Evolutionary conservation across 805 yeast species (phyloP).

Genomic region (Lipomyces sp.): DNA sequence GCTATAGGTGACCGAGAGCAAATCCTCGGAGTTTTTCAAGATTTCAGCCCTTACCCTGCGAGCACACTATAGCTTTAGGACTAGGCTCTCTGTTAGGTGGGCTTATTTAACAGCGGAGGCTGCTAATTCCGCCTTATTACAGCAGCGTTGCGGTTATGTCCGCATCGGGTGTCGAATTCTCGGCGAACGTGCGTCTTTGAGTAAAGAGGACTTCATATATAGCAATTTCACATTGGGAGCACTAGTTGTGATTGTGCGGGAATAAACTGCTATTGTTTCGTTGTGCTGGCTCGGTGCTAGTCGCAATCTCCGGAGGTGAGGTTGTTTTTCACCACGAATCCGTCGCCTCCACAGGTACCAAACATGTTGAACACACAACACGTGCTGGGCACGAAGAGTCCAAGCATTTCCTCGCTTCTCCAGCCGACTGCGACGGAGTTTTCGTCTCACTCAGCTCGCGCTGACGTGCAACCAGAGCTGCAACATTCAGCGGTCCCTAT

Average conservation of each 20-base stretch:
- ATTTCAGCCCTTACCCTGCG: too few relatives aligned
- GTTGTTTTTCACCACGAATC: not conserved
- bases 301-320: not conserved
- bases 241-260: not conserved
- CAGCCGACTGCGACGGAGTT: slow-evolving; percentile 6
- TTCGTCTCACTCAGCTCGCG: slow-evolving; percentile 11
- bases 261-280: not conserved
- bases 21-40: too few relatives aligned
- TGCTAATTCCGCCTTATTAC: not conserved
- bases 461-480: not conserved
- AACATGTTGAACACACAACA: not conserved
- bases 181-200: not conserved
- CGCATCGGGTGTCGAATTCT: not conserved
- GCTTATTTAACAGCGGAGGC: not conserved
- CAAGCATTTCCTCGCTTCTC: not conserved
- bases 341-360: not conserved
- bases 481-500: not conserved
- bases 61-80: too few relatives aligned
- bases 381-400: not conserved
- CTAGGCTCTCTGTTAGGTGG: too few relatives aligned
- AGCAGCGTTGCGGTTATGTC: too few relatives aligned
- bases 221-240: not conserved
- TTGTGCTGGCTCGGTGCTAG: not conserved
- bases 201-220: not conserved
- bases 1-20: too few relatives aligned